phyloP scores from a whole-genome alignment of 73 alveolate species.

The Uronychia binucleata region DNA sequence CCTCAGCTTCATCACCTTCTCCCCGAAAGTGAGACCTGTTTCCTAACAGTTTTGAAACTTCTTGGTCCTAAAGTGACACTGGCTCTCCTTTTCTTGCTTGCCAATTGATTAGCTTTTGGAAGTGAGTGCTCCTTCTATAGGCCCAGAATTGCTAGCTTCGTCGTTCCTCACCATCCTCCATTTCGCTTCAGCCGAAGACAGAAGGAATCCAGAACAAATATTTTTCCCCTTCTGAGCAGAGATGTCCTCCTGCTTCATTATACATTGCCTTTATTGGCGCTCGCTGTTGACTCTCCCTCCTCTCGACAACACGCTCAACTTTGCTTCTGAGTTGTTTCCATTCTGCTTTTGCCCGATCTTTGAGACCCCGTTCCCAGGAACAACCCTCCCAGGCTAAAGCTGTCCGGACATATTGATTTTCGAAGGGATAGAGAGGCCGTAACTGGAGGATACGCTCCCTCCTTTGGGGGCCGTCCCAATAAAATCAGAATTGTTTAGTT shows the following conservation, averaged over 20 bases:
- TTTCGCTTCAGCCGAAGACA: too few species aligned
- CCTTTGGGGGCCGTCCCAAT: too few species aligned
- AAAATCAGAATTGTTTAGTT: too few species aligned
- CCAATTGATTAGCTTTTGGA: neutral
- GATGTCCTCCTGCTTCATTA: neutral
- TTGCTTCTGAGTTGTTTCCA: neutral
- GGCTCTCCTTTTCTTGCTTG: neutral
- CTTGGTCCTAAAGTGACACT: neutral
- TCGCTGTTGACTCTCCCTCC: neutral
- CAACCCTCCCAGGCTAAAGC: too few species aligned
- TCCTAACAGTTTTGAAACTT: neutral
- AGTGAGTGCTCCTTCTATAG: too few species aligned
- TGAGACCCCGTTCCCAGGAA: too few species aligned
- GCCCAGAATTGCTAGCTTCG: too few species aligned
- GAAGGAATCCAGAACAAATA: neutral
- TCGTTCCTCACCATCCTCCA: too few species aligned
- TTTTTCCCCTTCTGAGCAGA: neutral
- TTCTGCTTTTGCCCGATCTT: too few species aligned
- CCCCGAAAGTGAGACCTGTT: neutral
- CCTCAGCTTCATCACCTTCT: neutral
- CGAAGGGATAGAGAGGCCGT: too few species aligned
- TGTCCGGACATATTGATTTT: too few species aligned
- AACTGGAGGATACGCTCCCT: too few species aligned
- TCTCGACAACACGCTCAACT: neutral
- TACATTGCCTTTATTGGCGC: neutral